phyloP scores from a whole-genome alignment of 306 rosid genomes.

The Pachyrhizus erosus region DNA sequence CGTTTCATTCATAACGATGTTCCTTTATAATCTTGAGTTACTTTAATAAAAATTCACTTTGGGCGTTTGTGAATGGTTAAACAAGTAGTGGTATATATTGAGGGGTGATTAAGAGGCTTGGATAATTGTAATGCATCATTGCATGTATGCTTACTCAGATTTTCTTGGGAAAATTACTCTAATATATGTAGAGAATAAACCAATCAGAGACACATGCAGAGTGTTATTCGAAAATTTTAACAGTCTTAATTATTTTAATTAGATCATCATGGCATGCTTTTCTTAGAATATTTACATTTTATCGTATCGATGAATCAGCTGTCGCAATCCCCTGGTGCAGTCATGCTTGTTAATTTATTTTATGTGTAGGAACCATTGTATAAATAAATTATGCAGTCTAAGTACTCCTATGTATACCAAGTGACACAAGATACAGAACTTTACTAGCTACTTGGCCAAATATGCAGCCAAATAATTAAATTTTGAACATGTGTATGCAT shows the following conservation, averaged over 20 bases:
- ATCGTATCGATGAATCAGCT: not conserved
- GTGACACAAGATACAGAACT: not conserved
- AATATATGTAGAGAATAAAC: not conserved
- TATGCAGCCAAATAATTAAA: not conserved
- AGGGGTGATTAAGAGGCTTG: conserved; percentile 8
- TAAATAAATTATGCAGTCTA: not conserved
- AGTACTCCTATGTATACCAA: not conserved
- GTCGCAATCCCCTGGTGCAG: not conserved
- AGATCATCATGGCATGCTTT: not conserved
- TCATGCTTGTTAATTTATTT: not conserved
- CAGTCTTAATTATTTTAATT: conserved; percentile 14
- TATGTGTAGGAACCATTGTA: not conserved
- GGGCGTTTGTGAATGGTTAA: not conserved
- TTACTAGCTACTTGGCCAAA: not conserved
- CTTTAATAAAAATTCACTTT: not conserved
- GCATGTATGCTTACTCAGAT: conserved; percentile 15
- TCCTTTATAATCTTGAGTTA: not conserved
- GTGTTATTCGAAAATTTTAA: not conserved
- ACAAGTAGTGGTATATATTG: not conserved
- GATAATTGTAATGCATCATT: not conserved
- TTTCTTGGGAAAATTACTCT: conserved; percentile 28
- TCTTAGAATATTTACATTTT: not conserved
- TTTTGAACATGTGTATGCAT: not conserved
- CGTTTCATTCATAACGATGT: not conserved
- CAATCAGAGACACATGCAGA: not conserved